Evolutionary conservation across 192 early-diverging fungal genomes (phyloP), one percentile per base, ranked within the genome.

Genomic region (Coemansia sp.): DNA sequence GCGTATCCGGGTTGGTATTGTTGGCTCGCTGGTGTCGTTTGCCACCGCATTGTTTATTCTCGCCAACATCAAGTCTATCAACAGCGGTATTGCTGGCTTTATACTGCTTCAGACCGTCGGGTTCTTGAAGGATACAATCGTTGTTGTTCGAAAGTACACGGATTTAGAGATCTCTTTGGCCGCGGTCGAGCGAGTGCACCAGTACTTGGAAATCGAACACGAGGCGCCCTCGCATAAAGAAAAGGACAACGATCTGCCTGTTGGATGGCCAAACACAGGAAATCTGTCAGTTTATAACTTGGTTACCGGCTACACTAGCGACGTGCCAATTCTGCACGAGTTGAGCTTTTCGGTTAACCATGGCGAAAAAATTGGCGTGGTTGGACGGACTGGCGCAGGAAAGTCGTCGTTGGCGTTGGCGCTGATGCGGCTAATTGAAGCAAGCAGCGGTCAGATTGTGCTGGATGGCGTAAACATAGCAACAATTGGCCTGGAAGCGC

Each of bases 11-110:
- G 88, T 90, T 10, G 91, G 92, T 42, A 65, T 89, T 26, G 71
- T 88, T 10, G 89, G 88, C 47, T 86, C 87, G 5, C 63, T 90
- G 46, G 90, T 95, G 11, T 71, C 85, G 14, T 88, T 93, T 52
- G 70, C 71, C 51, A 86, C 89, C 11, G 86, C 85, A 10, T 50
- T 91, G 23, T 75, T 89, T 21, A 83, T 95, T 49, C 17, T 93
- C 6, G 65, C 72, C 47, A 60, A 56, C 23, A 57, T 79, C n/a
- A 70, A 77, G 46, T 57, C 50, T 4, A 84, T 96, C 44, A 84
- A 89, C 60, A 87, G 93, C 12, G 93, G 94, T n/a, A 81, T 91
- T 74, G 90, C 93, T 28, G 96, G 92, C 25, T 82, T 98, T 28
- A 81, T 84, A 62, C 75, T 98, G 44, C 84, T 85, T 46, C 94